These are phyloP conservation scores for Codiaeum variegatum DNA, from an alignment of 441 rosid genomes.

Conservation along the genomic window DNA sequence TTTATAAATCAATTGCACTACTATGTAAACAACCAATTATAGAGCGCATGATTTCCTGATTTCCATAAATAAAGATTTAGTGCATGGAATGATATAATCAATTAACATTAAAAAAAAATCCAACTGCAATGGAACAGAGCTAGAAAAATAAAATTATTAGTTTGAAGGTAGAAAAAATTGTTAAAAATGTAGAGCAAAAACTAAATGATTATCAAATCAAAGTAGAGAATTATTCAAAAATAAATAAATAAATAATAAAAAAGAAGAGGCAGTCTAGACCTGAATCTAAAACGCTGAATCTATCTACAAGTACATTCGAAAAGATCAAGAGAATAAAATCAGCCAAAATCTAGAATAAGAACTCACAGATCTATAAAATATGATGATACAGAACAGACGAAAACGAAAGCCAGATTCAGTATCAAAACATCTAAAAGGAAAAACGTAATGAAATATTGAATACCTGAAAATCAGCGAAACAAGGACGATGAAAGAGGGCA, in stretches of 20 bases:
- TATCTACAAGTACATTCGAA: neutral
- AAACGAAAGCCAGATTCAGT: neutral
- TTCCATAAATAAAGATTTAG: neutral
- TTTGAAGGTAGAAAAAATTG: no score
- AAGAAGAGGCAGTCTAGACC: neutral
- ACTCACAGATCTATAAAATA: conserved; percentile 26
- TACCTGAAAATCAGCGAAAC: conserved; percentile 10
- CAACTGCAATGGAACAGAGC: neutral
- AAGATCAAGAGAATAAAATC: neutral
- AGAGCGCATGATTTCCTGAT: neutral
- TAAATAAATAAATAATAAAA: neutral
- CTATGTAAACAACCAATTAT: neutral
- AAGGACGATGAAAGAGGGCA: neutral
- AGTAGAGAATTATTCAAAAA: neutral
- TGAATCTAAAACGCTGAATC: neutral
- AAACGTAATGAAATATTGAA: neutral
- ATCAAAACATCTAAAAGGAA: neutral
- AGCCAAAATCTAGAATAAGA: conserved; percentile 11
- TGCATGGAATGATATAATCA: neutral
- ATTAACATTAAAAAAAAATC: neutral
- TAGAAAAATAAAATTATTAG: neutral
- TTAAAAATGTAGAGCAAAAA: no score
- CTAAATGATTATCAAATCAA: neutral
- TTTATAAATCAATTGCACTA: neutral
- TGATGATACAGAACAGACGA: neutral